A percentile compares a stretch with the other conserved stretches of the same genome.
These are phyloP conservation scores for Podospora didyma DNA, from an alignment of 495 filamentous ascomycete genomes.

Conservation along the genomic window DNA sequence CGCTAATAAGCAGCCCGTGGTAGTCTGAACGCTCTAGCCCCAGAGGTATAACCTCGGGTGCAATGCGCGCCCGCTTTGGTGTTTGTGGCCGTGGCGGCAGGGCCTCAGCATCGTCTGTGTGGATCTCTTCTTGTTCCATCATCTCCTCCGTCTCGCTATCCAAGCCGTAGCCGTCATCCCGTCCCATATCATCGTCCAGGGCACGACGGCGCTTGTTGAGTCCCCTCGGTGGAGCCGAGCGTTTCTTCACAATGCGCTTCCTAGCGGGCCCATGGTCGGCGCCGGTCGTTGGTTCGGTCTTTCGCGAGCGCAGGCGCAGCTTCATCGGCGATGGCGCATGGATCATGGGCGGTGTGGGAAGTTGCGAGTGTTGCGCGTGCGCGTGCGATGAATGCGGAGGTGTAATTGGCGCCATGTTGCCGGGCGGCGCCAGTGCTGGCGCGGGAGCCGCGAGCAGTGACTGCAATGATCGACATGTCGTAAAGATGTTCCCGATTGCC, in stretches of 20 bases:
- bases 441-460: slow-evolving; percentile 53
- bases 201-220: slow-evolving; percentile 61
- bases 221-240: slow-evolving; percentile 43
- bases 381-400: slow-evolving; percentile 50
- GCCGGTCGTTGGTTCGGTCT: slow-evolving; percentile 14
- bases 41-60: slow-evolving; percentile 63
- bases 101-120: slow-evolving; percentile 7
- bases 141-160: slow-evolving; percentile 33
- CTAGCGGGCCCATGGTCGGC: slow-evolving; percentile 22
- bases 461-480: slow-evolving; percentile 68
- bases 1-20: slow-evolving; percentile 48
- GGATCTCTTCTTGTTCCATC: slow-evolving; percentile 6
- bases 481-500: slow-evolving; percentile 56
- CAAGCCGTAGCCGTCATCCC: slow-evolving; percentile 34
- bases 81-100: slow-evolving; percentile 51
- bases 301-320: slow-evolving; percentile 44
- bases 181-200: slow-evolving; percentile 47
- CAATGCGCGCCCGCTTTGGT: slow-evolving; percentile 62
- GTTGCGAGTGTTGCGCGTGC: slow-evolving; percentile 21
- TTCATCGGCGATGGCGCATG: slow-evolving; percentile 45
- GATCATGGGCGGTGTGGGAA: slow-evolving; percentile 49
- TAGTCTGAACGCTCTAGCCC: slow-evolving; percentile 63
- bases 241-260: slow-evolving; percentile 51
- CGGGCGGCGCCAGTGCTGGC: slow-evolving; percentile 22
- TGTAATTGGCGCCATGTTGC: slow-evolving; percentile 36